These are phyloP conservation scores for Aquilaria sinensis DNA, from an alignment of 345 rosid genomes.

Conservation along the genomic window DNA sequence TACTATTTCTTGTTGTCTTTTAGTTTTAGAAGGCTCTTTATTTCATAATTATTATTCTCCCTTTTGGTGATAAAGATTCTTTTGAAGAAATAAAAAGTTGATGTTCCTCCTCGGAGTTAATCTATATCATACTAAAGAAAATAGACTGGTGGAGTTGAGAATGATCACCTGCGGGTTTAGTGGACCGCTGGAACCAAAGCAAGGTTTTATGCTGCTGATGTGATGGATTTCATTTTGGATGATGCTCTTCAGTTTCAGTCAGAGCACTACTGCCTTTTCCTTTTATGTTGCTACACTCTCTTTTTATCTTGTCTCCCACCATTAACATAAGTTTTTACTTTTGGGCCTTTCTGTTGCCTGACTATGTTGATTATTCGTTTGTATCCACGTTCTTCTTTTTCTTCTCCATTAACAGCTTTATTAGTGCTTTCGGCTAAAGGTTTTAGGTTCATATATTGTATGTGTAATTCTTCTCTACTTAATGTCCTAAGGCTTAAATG, in stretches of 20 bases:
- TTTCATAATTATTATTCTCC: too few relatives aligned
- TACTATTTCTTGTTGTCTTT: too few relatives aligned
- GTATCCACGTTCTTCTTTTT: slow-evolving; percentile 1
- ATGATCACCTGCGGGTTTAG: too few relatives aligned
- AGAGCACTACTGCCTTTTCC: slow-evolving; percentile 3
- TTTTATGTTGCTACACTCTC: slow-evolving; percentile 8
- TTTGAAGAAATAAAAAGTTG: too few relatives aligned
- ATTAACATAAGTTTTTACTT: not conserved
- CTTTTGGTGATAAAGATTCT: too few relatives aligned
- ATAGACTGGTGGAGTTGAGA: too few relatives aligned
- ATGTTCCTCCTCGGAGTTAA: too few relatives aligned
- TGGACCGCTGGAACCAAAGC: too few relatives aligned
- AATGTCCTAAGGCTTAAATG: too few relatives aligned
- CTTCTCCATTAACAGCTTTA: not conserved
- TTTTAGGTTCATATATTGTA: not conserved
- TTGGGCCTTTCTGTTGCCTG: not conserved
- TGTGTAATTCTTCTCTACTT: too few relatives aligned
- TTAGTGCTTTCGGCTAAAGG: not conserved
- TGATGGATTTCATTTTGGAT: slow-evolving; percentile 16
- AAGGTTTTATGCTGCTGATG: not conserved
- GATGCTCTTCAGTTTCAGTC: not conserved
- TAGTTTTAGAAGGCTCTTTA: too few relatives aligned
- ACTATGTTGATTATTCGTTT: not conserved
- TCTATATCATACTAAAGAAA: too few relatives aligned
- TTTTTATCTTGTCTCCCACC: not conserved